Evolutionary conservation across 805 yeast genomes (phyloP), one percentile per base, ranked within the genome.

Genomic region (Saturnispora mendoncae): DNA sequence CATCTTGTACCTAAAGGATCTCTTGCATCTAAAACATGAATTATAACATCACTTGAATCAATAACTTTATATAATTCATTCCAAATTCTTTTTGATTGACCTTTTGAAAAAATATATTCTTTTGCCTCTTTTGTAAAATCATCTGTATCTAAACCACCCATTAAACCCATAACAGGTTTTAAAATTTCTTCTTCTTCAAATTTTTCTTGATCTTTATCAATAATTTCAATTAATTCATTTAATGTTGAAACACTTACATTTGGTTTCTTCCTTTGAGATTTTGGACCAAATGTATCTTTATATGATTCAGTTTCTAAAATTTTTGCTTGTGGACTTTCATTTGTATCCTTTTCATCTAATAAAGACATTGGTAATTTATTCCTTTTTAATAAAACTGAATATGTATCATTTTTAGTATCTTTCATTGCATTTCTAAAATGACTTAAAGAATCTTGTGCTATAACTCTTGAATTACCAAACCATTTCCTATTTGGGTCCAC

Each of bases 41-140:
- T 84, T 30, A 90, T 95, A 33, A 90, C 97, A 67, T 90, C 98
- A 0, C 97, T 86, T 9, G 97, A 90, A 64, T 90, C 98, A 52
- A 90, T 87, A 38, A 90, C 98, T 60, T 90, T 90, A 65, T 92
- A 90, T 46, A 90, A 71, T 62, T 90, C 98, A 62, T 92, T 92
- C 98, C 98, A 90, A 52, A 90, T 90, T 68, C 98, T 83, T 66
- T 90, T 90, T 36, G 97, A 87, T 67, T 90, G 98, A 54, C 98
- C 98, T 62, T 90, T 90, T 58, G 82, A 79, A 71, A 90, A 90
- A 62, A 90, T 88, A 46, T 92, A 88, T 63, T 92, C 98, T 59
- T 85, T 87, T 30, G 97, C 95, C 54, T 85, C 92, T 53, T 79
- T 80, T 4, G 94, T 73, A 74, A 82, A 84, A 42, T 85, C 95